A percentile compares a stretch with the other conserved stretches of the same genome.
Evolutionary conservation across 352 stramenopile species (phyloP).

Genomic region (Phytopythium mirpurense): DNA sequence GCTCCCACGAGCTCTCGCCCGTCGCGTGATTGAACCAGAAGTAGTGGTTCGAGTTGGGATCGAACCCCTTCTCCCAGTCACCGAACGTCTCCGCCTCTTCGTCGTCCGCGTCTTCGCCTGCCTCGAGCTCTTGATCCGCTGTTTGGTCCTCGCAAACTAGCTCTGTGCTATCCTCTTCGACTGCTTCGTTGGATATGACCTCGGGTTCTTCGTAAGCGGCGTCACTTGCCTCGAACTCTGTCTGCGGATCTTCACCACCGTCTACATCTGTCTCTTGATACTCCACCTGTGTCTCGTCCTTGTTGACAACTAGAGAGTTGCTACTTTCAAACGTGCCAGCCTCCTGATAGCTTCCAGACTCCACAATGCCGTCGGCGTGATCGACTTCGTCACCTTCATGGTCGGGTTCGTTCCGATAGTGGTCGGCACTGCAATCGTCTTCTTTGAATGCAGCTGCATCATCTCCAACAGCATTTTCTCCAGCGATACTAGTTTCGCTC

Average conservation of each 20-base stretch:
- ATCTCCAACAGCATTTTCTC: conserved; percentile 1
- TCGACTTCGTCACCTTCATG: neutral
- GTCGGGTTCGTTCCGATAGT: neutral
- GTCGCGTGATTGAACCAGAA: conserved; percentile 88
- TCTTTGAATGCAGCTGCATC: neutral
- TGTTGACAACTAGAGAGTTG: neutral
- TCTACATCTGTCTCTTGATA: neutral
- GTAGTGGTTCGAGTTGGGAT: conserved; percentile 76
- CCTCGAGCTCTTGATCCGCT: conserved; percentile 18
- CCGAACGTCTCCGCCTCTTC: conserved; percentile 74
- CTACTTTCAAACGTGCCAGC: neutral
- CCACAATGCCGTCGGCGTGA: neutral
- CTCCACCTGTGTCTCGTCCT: neutral
- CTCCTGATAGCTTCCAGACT: neutral
- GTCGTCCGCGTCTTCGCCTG: conserved; percentile 56
- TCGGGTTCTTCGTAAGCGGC: conserved; percentile 4
- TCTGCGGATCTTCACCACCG: neutral
- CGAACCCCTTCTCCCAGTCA: conserved; percentile 85
- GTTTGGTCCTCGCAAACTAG: neutral
- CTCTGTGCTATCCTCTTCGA: conserved; percentile 7
- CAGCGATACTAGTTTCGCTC: conserved; percentile 8
- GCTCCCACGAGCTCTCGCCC: conserved; percentile 73
- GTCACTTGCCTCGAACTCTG: neutral
- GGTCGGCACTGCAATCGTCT: neutral
- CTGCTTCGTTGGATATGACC: too few species aligned